Conservation (phyloP, 2,329 filamentous ascomycete species). For the Atkinsonella hypoxylon region DNA sequence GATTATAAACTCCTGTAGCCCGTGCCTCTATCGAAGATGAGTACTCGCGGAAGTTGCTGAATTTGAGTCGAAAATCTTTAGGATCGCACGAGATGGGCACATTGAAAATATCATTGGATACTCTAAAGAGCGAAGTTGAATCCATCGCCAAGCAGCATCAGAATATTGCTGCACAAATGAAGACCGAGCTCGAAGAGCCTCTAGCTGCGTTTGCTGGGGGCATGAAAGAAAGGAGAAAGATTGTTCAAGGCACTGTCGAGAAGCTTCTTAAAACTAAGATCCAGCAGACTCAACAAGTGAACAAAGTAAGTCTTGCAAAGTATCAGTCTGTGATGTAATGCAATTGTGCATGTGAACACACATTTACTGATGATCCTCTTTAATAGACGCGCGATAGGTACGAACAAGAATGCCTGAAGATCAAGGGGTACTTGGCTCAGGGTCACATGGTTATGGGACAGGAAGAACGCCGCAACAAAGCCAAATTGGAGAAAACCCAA, state of each 20-base stretch:
- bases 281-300: slow-evolving; percentile 80
- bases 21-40: slow-evolving; percentile 94
- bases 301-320: slow-evolving; percentile 53
- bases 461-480: slow-evolving; percentile 97
- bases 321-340: not conserved
- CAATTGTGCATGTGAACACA: not conserved
- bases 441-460: slow-evolving; percentile 99
- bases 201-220: slow-evolving; percentile 82
- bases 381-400: slow-evolving; percentile 75
- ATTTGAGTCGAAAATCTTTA: slow-evolving; percentile 75
- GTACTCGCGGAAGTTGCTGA: slow-evolving; percentile 79
- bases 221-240: slow-evolving; percentile 94
- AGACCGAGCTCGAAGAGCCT: slow-evolving; percentile 87
- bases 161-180: slow-evolving; percentile 86
- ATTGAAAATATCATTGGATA: slow-evolving; percentile 73
- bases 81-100: slow-evolving; percentile 81
- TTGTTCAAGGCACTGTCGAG: slow-evolving; percentile 87
- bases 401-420: slow-evolving; percentile 95
- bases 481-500: slow-evolving; percentile 96
- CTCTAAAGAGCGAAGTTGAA: slow-evolving; percentile 79
- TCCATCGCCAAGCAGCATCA: slow-evolving; percentile 90
- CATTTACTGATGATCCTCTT: not conserved
- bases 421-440: slow-evolving; percentile 96
- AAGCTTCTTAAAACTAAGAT: slow-evolving; percentile 88
- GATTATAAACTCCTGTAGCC: slow-evolving; percentile 34